These are phyloP conservation scores for Arabis alpina DNA, from an alignment of 345 rosid genomes.

Conservation along the genomic window DNA sequence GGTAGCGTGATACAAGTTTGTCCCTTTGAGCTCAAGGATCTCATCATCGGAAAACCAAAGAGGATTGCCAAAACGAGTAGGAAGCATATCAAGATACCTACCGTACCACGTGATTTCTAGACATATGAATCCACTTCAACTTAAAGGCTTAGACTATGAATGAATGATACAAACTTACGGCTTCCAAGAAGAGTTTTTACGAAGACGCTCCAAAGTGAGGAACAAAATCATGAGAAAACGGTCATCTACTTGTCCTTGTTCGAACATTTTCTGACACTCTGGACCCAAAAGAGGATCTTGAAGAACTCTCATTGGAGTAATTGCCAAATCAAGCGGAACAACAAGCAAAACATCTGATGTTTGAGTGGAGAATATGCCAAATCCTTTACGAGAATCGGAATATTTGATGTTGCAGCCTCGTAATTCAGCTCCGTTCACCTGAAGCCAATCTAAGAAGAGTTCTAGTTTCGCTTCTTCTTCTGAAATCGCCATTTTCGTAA, in stretches of 20 bases:
- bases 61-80: constrained; percentile 74
- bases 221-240: constrained; percentile 82
- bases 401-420: constrained; percentile 72
- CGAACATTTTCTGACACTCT: constrained; percentile 81
- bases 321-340: constrained; percentile 82
- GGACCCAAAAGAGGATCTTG: constrained; percentile 91
- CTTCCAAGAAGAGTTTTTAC: constrained; percentile 82
- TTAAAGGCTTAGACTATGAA: background rate
- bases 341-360: constrained; percentile 69
- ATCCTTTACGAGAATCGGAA: constrained; percentile 67
- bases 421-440: constrained; percentile 74
- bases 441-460: constrained; percentile 37
- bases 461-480: constrained; percentile 28
- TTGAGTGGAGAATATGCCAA: constrained; percentile 57
- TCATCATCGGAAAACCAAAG: constrained; percentile 90
- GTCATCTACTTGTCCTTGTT: constrained; percentile 85
- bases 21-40: constrained; percentile 73
- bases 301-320: constrained; percentile 96
- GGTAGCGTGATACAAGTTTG: constrained; percentile 75
- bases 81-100: constrained; percentile 95
- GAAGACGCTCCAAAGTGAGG: constrained; percentile 78
- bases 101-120: constrained; percentile 35
- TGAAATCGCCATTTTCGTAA: constrained; percentile 1
- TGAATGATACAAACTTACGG: constrained; percentile 55
- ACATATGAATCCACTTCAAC: constrained; percentile 25